Percentiles rank a stretch among this genome's conserved stretches.
Conservation (phyloP, 257 asterid species). For the Solanum dulcamara region DNA sequence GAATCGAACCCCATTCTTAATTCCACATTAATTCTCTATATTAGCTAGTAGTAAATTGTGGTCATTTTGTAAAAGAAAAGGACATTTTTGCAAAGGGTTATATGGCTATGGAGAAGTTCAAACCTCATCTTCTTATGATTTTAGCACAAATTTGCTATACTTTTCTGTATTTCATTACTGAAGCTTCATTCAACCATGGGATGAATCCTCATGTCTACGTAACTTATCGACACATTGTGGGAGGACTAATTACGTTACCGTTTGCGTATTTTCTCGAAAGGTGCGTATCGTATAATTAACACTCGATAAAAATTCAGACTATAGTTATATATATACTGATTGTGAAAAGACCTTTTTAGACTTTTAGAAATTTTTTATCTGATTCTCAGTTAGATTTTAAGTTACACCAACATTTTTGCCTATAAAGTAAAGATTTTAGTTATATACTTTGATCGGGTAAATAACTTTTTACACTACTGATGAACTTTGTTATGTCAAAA, state of each 20-base stretch:
- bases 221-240: conserved; percentile 51
- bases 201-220: conserved; percentile 66
- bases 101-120: conserved; percentile 15
- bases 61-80: not conserved
- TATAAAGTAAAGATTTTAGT: not conserved
- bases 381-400: not conserved
- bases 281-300: conserved; percentile 4
- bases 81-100: not conserved
- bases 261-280: conserved; percentile 70
- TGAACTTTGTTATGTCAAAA: not conserved
- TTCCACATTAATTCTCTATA: not conserved
- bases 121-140: conserved; percentile 67
- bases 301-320: not conserved
- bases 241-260: conserved; percentile 44
- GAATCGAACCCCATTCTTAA: conserved; percentile 17
- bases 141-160: conserved; percentile 44
- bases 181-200: conserved; percentile 78
- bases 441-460: not conserved
- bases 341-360: not conserved
- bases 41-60: not conserved
- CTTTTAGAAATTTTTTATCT: not conserved
- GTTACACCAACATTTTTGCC: not conserved
- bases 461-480: not conserved
- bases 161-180: conserved; percentile 50
- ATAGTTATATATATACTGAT: not conserved